Evolutionary conservation across 1,284 basidiomycete genomes (phyloP), one percentile per base, ranked within the genome.

Genomic region (Puccinia hordei): DNA sequence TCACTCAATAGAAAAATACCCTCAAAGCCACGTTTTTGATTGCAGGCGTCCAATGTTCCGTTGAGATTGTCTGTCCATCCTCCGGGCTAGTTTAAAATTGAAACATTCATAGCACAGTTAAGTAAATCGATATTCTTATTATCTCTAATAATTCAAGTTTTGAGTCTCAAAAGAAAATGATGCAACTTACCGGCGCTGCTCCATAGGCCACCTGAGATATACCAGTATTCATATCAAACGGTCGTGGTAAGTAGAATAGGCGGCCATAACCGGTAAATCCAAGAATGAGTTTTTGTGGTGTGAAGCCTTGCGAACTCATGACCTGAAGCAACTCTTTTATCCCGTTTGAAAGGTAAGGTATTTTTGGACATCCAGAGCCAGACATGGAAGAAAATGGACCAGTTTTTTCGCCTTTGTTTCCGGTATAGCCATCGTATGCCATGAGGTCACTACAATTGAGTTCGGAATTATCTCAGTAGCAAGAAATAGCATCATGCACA

Each of bases 281-380:
- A 61, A 61, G 59, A 30, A 61, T 33, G 30, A 61, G 59, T 30
- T 33, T 35, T 1, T 61, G 1, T 8, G 15, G 9, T 19, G 59
- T 15, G 59, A 61, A 61, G 15, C 59, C 59, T 61, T 61, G 59
- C 9, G 12, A 35, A n/a, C 35, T 10, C 59, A 61, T 35, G 17
- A 61, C 10, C 30, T 61, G 30, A 30, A 61, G 59, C 30, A 61
- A 61, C 15, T 61, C 59, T 9, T 35, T 61, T 30, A 61, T 61
- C 30, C 59, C 59, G 59, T 61, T 61, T n/a, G 59, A 61, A 61
- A 61, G 59, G 30, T 61, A 30, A 61, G 59, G 59, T 61, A 61
- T 61, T 33, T 35, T 35, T 10, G 59, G 59, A 61, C 59, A 61
- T 1, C 35, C 12, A 19, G 30, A 4, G 4, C 38, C 27, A 61